Percentiles rank a stretch among this genome's conserved stretches.
phyloP scores from a whole-genome alignment of 2,329 filamentous ascomycete genomes.

The Verticillium alfalfae region DNA sequence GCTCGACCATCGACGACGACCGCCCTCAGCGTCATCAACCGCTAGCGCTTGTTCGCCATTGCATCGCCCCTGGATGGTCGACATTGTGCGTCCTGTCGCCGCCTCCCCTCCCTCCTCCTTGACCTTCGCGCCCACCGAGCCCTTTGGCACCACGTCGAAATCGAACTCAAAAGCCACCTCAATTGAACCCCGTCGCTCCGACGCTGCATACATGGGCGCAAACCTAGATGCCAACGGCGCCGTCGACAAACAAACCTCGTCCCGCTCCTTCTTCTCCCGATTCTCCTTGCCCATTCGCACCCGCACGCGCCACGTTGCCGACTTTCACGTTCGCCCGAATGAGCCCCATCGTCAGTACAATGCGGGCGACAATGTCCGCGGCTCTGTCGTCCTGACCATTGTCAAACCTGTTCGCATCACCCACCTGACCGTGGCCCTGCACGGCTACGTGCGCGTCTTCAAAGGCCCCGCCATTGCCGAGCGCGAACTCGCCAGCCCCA shows the following conservation, averaged over 20 bases:
- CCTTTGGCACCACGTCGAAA: conserved; percentile 17
- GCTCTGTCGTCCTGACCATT: conserved; percentile 66
- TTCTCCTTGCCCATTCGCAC: conserved; percentile 45
- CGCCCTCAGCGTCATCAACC: background rate
- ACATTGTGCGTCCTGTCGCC: conserved; percentile 8
- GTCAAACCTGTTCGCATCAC: conserved; percentile 72
- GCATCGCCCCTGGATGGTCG: conserved; percentile 1
- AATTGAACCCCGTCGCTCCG: background rate
- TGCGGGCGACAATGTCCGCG: conserved; percentile 69
- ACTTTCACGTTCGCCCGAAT: conserved; percentile 72
- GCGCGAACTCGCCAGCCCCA: conserved; percentile 37
- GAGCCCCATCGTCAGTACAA: conserved; percentile 74
- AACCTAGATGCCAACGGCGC: conserved; percentile 30
- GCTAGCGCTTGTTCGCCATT: background rate
- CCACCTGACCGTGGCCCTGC: conserved; percentile 71
- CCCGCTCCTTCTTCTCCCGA: conserved; percentile 46
- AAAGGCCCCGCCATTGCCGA: conserved; percentile 59
- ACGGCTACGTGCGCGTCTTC: conserved; percentile 75
- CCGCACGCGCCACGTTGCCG: conserved; percentile 60
- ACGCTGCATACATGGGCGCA: conserved; percentile 37
- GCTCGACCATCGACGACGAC: background rate
- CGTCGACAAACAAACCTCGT: conserved; percentile 31
- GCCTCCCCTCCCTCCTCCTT: conserved; percentile 11
- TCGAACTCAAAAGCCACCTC: conserved; percentile 12
- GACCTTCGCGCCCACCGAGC: conserved; percentile 15